Conservation (phyloP, 805 yeast species). For the Candida arabinofermentans region DNA sequence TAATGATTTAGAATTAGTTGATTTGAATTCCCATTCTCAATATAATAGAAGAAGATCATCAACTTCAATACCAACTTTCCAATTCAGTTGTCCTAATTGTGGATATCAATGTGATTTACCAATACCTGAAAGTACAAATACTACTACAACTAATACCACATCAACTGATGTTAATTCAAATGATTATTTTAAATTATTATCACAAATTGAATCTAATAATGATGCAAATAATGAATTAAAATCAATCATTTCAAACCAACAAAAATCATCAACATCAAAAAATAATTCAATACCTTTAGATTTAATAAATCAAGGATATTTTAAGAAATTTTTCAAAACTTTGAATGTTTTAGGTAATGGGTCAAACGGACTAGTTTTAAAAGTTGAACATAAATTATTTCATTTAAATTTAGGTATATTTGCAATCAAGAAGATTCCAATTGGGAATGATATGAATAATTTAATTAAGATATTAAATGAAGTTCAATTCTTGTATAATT, state of each 20-base stretch:
- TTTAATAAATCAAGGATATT: constrained; percentile 81
- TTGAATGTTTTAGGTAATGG: constrained; percentile 70
- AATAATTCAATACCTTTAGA: constrained; percentile 27
- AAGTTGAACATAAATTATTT: constrained; percentile 78
- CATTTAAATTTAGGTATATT: constrained; percentile 69
- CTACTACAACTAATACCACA: neutral
- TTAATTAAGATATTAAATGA: constrained; percentile 69
- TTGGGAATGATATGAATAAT: constrained; percentile 72
- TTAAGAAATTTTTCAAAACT: constrained; percentile 62
- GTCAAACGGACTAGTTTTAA: constrained; percentile 77
- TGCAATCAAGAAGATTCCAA: constrained; percentile 81
- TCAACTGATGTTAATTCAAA: constrained; percentile 17
- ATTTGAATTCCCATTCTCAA: constrained; percentile 4
- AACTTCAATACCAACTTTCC: constrained; percentile 9
- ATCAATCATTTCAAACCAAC: constrained; percentile 2
- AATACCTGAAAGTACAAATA: constrained; percentile 1
- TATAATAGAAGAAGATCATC: constrained; percentile 8
- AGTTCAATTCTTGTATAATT: constrained; percentile 63
- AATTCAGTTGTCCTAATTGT: constrained; percentile 26
- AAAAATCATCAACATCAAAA: constrained; percentile 2
- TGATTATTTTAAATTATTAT: constrained; percentile 28
- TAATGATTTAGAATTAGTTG: constrained; percentile 25
- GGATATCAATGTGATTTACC: constrained; percentile 21
- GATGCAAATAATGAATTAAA: constrained; percentile 19
- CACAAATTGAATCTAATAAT: constrained; percentile 16